Conservation (phyloP, 192 early-diverging fungal species). For the Spizellomyces punctatus region DNA sequence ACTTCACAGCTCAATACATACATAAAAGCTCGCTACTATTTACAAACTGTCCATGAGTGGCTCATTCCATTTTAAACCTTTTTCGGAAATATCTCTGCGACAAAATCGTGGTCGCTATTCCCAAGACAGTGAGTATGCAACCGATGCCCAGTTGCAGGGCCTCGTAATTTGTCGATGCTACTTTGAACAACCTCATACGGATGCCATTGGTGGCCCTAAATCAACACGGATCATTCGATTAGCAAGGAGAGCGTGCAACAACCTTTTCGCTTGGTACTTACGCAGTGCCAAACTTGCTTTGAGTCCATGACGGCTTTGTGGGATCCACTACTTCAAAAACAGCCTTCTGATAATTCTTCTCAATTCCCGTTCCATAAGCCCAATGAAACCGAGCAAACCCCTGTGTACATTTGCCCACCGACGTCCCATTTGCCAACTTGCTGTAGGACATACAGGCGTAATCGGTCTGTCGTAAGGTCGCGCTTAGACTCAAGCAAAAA, state of each 20-base stretch:
- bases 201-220: neutral
- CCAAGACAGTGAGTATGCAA: constrained; percentile 1
- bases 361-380: constrained; percentile 55
- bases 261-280: too few species aligned
- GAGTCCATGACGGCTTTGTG: constrained; percentile 45
- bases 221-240: too few species aligned
- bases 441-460: constrained; percentile 9
- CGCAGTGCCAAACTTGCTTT: constrained; percentile 19
- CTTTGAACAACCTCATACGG: constrained; percentile 42
- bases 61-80: neutral
- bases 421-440: constrained; percentile 11
- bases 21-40: too few species aligned
- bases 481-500: constrained; percentile 27
- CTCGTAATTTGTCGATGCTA: constrained; percentile 32
- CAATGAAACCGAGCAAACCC: constrained; percentile 40
- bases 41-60: too few species aligned
- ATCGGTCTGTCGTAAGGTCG: constrained; percentile 5
- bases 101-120: constrained; percentile 1
- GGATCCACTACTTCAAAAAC: constrained; percentile 49
- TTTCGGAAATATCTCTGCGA: constrained; percentile 2
- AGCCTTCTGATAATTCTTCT: constrained; percentile 38
- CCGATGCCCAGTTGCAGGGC: constrained; percentile 38
- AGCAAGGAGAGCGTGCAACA: neutral
- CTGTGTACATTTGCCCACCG: constrained; percentile 36
- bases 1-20: too few species aligned